These are phyloP conservation scores for Talaromyces sp. DNA, from an alignment of 2,329 filamentous ascomycete genomes.

Conservation along the genomic window DNA sequence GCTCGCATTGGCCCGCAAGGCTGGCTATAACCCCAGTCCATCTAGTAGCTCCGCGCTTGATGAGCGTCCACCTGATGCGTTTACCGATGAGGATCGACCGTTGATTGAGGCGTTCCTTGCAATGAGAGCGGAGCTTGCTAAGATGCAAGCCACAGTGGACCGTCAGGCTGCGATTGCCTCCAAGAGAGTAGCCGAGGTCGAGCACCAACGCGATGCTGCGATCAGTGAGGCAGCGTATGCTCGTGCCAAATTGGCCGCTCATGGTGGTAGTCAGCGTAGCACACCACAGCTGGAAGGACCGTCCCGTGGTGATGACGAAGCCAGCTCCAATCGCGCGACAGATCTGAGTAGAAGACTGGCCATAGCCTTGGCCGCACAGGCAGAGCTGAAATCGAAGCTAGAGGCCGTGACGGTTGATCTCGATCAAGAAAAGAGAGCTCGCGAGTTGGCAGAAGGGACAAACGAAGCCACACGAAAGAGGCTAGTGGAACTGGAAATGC, in stretches of 20 bases:
- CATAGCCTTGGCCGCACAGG: conserved; percentile 72
- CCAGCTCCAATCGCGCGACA: conserved; percentile 61
- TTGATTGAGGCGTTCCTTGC: conserved; percentile 87
- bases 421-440: conserved; percentile 75
- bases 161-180: conserved; percentile 82
- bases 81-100: conserved; percentile 88
- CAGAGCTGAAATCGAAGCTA: conserved; percentile 74
- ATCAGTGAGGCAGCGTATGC: conserved; percentile 93
- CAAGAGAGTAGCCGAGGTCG: conserved; percentile 86
- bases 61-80: conserved; percentile 70
- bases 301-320: conserved; percentile 58
- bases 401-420: conserved; percentile 69
- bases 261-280: conserved; percentile 65
- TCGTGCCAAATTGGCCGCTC: conserved; percentile 85
- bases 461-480: conserved; percentile 77
- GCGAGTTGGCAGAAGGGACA: conserved; percentile 85
- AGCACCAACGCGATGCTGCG: conserved; percentile 92
- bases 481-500: conserved; percentile 77
- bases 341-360: conserved; percentile 83
- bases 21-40: conserved; percentile 75
- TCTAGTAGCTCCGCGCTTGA: conserved; percentile 73
- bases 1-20: conserved; percentile 83
- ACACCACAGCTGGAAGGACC: conserved; percentile 52
- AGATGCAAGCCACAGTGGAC: conserved; percentile 86
- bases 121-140: conserved; percentile 85